phyloP scores from a whole-genome alignment of 2,329 filamentous ascomycete genomes.

The Stagonosporopsis chrysanthemi region DNA sequence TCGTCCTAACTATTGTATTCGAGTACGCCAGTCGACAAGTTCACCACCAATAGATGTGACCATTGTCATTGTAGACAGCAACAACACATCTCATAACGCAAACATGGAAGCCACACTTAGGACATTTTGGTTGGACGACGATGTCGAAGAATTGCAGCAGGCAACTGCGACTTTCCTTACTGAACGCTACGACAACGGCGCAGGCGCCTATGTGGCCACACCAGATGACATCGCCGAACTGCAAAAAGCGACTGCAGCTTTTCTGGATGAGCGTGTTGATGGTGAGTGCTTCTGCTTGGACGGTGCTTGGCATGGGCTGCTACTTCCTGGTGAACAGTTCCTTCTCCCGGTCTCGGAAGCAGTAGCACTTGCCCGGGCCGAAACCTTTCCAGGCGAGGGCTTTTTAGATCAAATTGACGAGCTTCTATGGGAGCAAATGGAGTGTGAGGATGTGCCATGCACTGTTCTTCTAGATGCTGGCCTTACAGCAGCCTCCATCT shows the following conservation, averaged over 20 bases:
- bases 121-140: not conserved
- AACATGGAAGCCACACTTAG: not conserved
- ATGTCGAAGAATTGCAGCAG: slow-evolving; percentile 1
- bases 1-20: not conserved
- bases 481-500: not conserved
- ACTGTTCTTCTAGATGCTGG: not conserved
- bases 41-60: not conserved
- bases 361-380: not conserved
- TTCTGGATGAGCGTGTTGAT: slow-evolving; percentile 10
- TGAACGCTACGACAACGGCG: not conserved
- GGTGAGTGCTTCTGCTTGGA: slow-evolving; percentile 13
- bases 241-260: slow-evolving; percentile 10
- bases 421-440: not conserved
- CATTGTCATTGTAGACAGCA: not conserved
- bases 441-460: not conserved
- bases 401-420: not conserved
- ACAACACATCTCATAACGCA: not conserved
- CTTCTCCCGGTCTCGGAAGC: not conserved
- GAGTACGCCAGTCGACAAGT: not conserved
- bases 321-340: slow-evolving; percentile 12
- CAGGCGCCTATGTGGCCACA: not conserved
- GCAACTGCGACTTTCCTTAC: slow-evolving; percentile 5
- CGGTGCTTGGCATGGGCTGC: not conserved
- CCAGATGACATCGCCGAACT: slow-evolving; percentile 11
- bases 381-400: too few relatives aligned